Base-by-base conservation (phyloP, 306 rosid genomes). In the Citrullus amarus region DNA sequence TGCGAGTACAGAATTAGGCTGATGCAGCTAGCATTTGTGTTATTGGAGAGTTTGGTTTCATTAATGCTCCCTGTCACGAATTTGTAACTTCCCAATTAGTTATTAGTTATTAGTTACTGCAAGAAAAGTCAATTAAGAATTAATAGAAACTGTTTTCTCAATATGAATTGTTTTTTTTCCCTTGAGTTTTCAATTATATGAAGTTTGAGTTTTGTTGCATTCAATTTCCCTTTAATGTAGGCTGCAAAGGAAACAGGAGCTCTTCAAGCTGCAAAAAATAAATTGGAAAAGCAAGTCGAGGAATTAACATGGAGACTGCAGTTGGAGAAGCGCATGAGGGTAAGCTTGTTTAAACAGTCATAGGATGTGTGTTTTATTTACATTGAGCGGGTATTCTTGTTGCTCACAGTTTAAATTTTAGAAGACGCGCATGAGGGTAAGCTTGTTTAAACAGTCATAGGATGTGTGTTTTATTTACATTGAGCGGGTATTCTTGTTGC, bases 191-290 rank as follows among this genome's bases (percentile, higher is more conserved):
- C 55, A 41, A 41, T 13, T 76, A 58, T 34, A 58, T 76, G 66
- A 12, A 9, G 44, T 39, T 25, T 60, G 71, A 63, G 15, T 78
- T 63, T 75, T 54, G 62, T 69, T 28, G 67, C 18, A 36, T 77
- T 65, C 50, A 66, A 56, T 73, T 80, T 51, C 80, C 25, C 48
- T 36, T 53, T 60, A 66, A 30, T 32, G 53, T 89, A 96, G 99
- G 96, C 99, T 88, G 98, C 99, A 72, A 93, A 88, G 84, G 99
- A 96, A 87, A 96, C 99, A 25, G 99, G 99, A 65, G 99, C 99
- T 77, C 98, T 96, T 70, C 99, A 96, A 90, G 99, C 99, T 79
- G 99, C 99, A 80, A 96, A 96, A 89, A 96, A 96, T 86, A 96
- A 96, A 91, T 87, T 96, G 81, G 99, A 96, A 86, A 96, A 96